These are phyloP conservation scores for Pistacia integerrima DNA, from an alignment of 345 rosid species.

Conservation along the genomic window DNA sequence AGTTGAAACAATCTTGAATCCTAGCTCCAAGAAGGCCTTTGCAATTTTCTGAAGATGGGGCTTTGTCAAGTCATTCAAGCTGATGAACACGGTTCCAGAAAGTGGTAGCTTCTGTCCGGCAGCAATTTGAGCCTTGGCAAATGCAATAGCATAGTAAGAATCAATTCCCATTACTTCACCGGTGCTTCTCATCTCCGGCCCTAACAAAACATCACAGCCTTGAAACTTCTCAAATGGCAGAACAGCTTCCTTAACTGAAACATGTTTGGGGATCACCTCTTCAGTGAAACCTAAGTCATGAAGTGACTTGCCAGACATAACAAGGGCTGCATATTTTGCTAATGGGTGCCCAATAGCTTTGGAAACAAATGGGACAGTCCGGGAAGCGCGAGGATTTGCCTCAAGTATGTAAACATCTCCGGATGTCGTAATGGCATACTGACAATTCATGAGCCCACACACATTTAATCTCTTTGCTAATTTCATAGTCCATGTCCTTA, in stretches of 20 bases:
- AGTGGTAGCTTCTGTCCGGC: constrained; percentile 92
- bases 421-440: constrained; percentile 78
- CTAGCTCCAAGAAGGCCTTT: constrained; percentile 64
- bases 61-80: constrained; percentile 89
- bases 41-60: constrained; percentile 80
- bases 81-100: constrained; percentile 86
- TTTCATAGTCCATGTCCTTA: constrained; percentile 76
- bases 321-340: constrained; percentile 92
- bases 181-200: constrained; percentile 98
- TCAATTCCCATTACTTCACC: constrained; percentile 98
- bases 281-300: constrained; percentile 62
- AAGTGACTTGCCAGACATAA: constrained; percentile 88
- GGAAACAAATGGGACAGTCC: constrained; percentile 97
- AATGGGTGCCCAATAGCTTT: constrained; percentile 94
- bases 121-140: constrained; percentile 93
- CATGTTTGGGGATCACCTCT: constrained; percentile 82
- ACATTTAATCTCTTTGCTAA: constrained; percentile 80
- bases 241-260: constrained; percentile 95
- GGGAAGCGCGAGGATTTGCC: constrained; percentile 98
- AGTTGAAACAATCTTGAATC: constrained; percentile 76
- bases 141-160: constrained; percentile 59
- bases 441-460: constrained; percentile 97
- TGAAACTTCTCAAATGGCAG: constrained; percentile 94
- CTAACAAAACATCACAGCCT: constrained; percentile 90
- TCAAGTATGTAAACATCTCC: constrained; percentile 91